phyloP scores from a whole-genome alignment of 2,329 filamentous ascomycete species.

The Corinectria fuckeliana region DNA sequence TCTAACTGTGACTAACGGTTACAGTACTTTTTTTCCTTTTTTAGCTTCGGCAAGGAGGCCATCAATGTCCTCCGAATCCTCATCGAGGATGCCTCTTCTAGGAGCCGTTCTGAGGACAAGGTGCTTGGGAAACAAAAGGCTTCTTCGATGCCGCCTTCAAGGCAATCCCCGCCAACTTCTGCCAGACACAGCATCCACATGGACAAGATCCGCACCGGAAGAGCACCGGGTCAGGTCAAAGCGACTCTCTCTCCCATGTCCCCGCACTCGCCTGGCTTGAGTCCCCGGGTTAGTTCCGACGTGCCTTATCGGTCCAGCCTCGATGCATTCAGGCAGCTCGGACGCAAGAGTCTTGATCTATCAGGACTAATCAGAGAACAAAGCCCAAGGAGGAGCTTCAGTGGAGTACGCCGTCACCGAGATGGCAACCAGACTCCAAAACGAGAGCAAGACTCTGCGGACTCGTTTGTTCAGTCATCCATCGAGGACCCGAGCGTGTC shows the following conservation, averaged over 20 bases:
- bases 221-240: slow-evolving; percentile 63
- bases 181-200: slow-evolving; percentile 35
- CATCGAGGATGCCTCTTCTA: slow-evolving; percentile 67
- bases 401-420: slow-evolving; percentile 54
- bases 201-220: slow-evolving; percentile 46
- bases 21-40: slow-evolving; percentile 96
- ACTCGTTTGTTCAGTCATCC: slow-evolving; percentile 76
- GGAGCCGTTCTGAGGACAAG: slow-evolving; percentile 40
- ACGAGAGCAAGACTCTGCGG: slow-evolving; percentile 59
- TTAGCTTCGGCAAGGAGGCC: slow-evolving; percentile 83
- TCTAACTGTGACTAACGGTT: slow-evolving; percentile 3
- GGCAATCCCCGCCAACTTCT: slow-evolving; percentile 37
- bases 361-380: slow-evolving; percentile 51
- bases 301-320: slow-evolving; percentile 56
- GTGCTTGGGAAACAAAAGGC: slow-evolving; percentile 22
- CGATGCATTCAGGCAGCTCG: slow-evolving; percentile 57
- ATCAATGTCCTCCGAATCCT: slow-evolving; percentile 78
- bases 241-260: slow-evolving; percentile 65
- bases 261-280: slow-evolving; percentile 50
- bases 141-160: slow-evolving; percentile 25
- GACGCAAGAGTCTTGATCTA: slow-evolving; percentile 60
- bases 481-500: slow-evolving; percentile 78
- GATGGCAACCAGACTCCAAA: slow-evolving; percentile 41
- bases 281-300: slow-evolving; percentile 63
- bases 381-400: slow-evolving; percentile 66